Conservation (phyloP, 805 yeast species). For the Candida namnaoensis region DNA sequence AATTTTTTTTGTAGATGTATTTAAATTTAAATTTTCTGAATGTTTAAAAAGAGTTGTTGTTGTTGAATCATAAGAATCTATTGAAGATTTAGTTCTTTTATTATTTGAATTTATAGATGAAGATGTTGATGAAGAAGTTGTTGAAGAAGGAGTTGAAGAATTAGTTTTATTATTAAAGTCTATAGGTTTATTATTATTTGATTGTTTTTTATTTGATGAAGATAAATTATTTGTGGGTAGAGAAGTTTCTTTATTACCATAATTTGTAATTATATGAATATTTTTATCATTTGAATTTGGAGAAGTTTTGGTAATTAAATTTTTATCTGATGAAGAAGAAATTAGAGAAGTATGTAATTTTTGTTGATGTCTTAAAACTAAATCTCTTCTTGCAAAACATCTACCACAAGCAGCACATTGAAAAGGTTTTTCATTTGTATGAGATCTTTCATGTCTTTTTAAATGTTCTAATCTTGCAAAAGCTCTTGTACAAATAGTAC, state of each 20-base stretch:
- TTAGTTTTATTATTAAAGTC: no score
- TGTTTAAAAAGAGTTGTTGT: slow-evolving; percentile 21
- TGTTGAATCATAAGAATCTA: slow-evolving; percentile 6
- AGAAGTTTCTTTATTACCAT: slow-evolving; percentile 28
- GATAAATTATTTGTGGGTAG: slow-evolving; percentile 20
- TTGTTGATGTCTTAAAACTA: slow-evolving; percentile 89
- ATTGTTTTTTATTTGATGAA: not conserved
- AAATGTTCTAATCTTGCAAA: slow-evolving; percentile 94
- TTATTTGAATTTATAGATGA: no score
- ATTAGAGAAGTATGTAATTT: slow-evolving; percentile 61
- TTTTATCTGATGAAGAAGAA: slow-evolving; percentile 42
- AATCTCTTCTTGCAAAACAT: slow-evolving; percentile 85
- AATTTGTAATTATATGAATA: slow-evolving; percentile 26
- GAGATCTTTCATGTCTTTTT: slow-evolving; percentile 88
- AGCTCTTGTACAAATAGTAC: slow-evolving; percentile 86
- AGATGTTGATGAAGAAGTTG: not conserved
- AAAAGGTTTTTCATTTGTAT: slow-evolving; percentile 93
- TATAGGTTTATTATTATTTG: no score
- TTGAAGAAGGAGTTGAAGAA: no score
- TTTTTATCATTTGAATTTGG: slow-evolving; percentile 15
- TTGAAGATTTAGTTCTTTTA: slow-evolving; percentile 4
- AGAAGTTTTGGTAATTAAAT: no score
- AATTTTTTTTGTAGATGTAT: not conserved
- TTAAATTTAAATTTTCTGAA: slow-evolving; percentile 11
- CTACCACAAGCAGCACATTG: slow-evolving; percentile 96